Evolutionary conservation across 2,329 filamentous ascomycete species (phyloP), one percentile per base, ranked within the genome.

Genomic region (Neoarthrinium moseri): DNA sequence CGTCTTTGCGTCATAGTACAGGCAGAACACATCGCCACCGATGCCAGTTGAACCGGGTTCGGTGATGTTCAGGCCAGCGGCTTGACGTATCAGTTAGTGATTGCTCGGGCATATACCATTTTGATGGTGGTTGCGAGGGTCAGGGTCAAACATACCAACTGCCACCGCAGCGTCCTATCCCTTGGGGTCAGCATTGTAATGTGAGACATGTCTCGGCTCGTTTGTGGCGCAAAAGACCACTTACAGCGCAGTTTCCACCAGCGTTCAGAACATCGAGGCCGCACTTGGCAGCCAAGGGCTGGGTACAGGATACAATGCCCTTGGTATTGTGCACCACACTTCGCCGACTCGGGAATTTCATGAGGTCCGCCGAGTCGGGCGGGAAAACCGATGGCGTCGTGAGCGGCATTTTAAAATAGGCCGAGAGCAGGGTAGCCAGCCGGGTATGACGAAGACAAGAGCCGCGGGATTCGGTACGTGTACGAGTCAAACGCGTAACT

Each of bases 21-120:
- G 81, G 66, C 91, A 91, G 71, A 97, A 99, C 84, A 96, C 91
- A 69, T 99, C 94, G 51, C 94, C 94, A 47, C 94, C 94, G 49
- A 99, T 96, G 32, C 94, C 94, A 1, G 94, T 97, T 5, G 88
- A 94, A 48, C 84, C 84, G 6, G 94, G 94, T 63, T 99, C 94
- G 1, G 92, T 96, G 62, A 97, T 81, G 68, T 96, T 97, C 46
- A 99, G 75, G 5, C 84, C 91, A 24, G 94, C 94, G 35, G 94
- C 92, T 89, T 3, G 5, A 30, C 4, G 4, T n/a, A 7, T 22
- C 20, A 30, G 18, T 33, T 18, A 42, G 18, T 17, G 26, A 17
- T 11, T 42, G 6, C 49, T 40, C 24, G 13, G 30, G 24, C 6
- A 2, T 2, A 17, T 8, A 12, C 12, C 8, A n/a, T n/a, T 38